Percentiles rank a stretch among this genome's conserved stretches.
Conservation (phyloP, 2,329 filamentous ascomycete species). For the Fusarium globosum region DNA sequence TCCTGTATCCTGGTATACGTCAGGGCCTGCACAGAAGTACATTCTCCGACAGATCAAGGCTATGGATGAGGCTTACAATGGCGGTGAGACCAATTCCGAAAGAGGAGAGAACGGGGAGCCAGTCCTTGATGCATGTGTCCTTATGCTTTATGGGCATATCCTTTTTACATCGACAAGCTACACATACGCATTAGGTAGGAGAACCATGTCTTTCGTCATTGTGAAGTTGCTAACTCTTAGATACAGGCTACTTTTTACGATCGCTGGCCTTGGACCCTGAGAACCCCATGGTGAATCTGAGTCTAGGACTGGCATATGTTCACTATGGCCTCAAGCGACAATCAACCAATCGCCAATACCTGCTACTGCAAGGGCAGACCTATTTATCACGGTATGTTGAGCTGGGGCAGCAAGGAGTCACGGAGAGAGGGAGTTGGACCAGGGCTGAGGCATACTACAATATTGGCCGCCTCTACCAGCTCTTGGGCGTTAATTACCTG, state of each 20-base stretch:
- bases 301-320: slow-evolving; percentile 84
- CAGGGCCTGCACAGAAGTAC: slow-evolving; percentile 87
- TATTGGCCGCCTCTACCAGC: slow-evolving; percentile 52
- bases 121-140: slow-evolving; percentile 78
- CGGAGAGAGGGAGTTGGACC: neutral
- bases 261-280: slow-evolving; percentile 78
- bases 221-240: neutral
- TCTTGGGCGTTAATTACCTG: slow-evolving; percentile 58
- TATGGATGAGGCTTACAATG: slow-evolving; percentile 73
- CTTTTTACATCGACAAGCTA: slow-evolving; percentile 86
- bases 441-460: slow-evolving; percentile 54
- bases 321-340: slow-evolving; percentile 91
- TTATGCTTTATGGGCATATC: slow-evolving; percentile 92
- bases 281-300: slow-evolving; percentile 83
- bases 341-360: slow-evolving; percentile 88
- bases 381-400: slow-evolving; percentile 70
- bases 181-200: slow-evolving; percentile 79
- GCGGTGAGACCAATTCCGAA: slow-evolving; percentile 35
- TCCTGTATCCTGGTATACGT: slow-evolving; percentile 79
- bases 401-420: neutral
- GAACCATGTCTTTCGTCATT: too few species aligned
- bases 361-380: slow-evolving; percentile 84
- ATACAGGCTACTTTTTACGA: slow-evolving; percentile 81
- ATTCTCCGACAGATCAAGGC: slow-evolving; percentile 91
- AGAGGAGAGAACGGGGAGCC: slow-evolving; percentile 12